phyloP scores from a whole-genome alignment of 2,329 filamentous ascomycete genomes.

The Ramularia collo-cygni region DNA sequence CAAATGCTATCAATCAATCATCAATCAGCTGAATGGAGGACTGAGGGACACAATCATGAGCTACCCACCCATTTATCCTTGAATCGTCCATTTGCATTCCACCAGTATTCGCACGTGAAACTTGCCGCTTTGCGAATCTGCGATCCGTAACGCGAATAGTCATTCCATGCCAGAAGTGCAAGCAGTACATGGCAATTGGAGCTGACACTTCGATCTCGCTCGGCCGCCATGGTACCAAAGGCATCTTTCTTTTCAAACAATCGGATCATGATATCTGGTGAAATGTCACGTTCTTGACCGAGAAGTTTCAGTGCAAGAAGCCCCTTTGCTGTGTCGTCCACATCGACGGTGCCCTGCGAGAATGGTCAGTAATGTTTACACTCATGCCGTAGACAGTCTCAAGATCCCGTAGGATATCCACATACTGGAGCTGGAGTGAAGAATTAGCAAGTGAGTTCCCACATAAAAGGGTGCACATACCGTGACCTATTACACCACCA shows the following conservation, averaged over 20 bases:
- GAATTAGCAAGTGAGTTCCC: neutral
- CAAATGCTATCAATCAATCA: neutral
- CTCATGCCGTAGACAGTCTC: too few relatives aligned
- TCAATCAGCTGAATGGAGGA: too few relatives aligned
- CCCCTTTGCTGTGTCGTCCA: neutral
- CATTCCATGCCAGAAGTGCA: neutral
- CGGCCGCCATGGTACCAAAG: slow-evolving; percentile 1
- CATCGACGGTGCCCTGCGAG: neutral
- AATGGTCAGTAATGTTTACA: neutral
- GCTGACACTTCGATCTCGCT: slow-evolving; percentile 1
- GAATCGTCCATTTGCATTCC: neutral
- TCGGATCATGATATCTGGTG: neutral
- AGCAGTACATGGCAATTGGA: slow-evolving; percentile 1
- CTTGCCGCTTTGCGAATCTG: neutral
- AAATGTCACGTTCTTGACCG: neutral
- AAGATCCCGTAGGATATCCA: neutral
- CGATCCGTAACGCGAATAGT: neutral
- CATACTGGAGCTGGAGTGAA: neutral
- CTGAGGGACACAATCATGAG: neutral
- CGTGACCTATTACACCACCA: neutral
- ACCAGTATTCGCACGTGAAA: slow-evolving; percentile 1
- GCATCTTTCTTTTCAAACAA: neutral
- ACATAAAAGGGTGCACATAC: neutral
- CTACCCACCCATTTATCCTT: slow-evolving; percentile 1
- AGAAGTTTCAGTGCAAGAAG: neutral